Evolutionary conservation across 2,329 filamentous ascomycete species (phyloP).

Genomic region (Pseudodiploospora longispora): DNA sequence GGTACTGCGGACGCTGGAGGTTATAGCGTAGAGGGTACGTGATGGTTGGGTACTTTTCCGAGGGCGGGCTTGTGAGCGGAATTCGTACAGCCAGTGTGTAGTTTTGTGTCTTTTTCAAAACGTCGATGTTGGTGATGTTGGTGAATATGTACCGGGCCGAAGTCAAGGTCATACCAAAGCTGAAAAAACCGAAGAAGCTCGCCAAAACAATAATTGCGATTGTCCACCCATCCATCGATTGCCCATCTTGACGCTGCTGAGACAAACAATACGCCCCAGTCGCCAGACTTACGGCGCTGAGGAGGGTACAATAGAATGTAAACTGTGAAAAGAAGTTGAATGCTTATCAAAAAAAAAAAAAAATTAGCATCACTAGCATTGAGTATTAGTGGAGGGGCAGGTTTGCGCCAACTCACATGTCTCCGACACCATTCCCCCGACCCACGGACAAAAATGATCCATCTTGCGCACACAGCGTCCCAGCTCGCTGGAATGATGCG

Average conservation of each 20-base stretch:
- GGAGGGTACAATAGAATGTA: conserved; percentile 61
- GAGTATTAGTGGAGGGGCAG: not conserved
- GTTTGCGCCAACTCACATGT: conserved; percentile 43
- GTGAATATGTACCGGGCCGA: conserved; percentile 60
- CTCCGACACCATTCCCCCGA: conserved; percentile 87
- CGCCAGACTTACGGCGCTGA: conserved; percentile 56
- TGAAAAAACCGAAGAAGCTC: conserved; percentile 73
- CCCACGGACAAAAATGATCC: conserved; percentile 96
- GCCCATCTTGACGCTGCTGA: conserved; percentile 38
- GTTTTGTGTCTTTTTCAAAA: conserved; percentile 53
- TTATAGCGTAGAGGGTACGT: conserved; percentile 45
- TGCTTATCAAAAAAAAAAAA: conserved; percentile 28
- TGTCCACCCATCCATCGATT: conserved; percentile 48
- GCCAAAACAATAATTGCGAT: conserved; percentile 59
- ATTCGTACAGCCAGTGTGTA: conserved; percentile 70
- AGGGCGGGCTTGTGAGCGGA: conserved; percentile 37
- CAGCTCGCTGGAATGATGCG: conserved; percentile 79
- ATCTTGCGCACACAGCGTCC: conserved; percentile 78
- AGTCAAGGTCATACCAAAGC: conserved; percentile 65
- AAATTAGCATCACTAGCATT: not conserved
- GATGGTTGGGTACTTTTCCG: conserved; percentile 41
- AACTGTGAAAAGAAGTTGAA: conserved; percentile 95
- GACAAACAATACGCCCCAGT: conserved; percentile 57
- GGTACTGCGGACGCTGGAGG: conserved; percentile 18
- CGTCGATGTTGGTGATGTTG: conserved; percentile 82